These are phyloP conservation scores for Davidsoniella australis DNA, from an alignment of 2,329 filamentous ascomycete species.

Conservation along the genomic window DNA sequence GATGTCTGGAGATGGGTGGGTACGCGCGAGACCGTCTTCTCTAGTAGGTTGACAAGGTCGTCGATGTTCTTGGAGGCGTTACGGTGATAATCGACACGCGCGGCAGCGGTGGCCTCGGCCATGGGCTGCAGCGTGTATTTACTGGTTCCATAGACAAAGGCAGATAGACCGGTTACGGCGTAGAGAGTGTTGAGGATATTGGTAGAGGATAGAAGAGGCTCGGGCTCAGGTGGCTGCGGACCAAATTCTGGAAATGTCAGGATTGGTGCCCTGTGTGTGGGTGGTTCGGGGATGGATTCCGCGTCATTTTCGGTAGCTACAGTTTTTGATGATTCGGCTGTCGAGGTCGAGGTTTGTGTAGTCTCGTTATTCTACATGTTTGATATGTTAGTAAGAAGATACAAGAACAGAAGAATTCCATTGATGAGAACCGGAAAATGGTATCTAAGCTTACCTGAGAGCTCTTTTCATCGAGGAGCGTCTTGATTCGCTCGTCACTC, in stretches of 20 bases:
- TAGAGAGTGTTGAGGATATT: slow-evolving; percentile 43
- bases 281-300: background rate
- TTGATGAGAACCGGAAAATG: background rate
- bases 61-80: slow-evolving; percentile 30
- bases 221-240: slow-evolving; percentile 34
- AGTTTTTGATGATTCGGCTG: slow-evolving; percentile 8
- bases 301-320: background rate
- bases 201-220: slow-evolving; percentile 44
- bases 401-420: background rate
- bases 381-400: background rate
- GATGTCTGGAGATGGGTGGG: slow-evolving; percentile 21
- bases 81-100: slow-evolving; percentile 35
- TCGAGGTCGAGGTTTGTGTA: background rate
- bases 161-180: slow-evolving; percentile 38
- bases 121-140: slow-evolving; percentile 51
- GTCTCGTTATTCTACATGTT: background rate
- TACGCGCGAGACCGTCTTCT: slow-evolving; percentile 42
- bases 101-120: slow-evolving; percentile 33
- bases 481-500: slow-evolving; percentile 46
- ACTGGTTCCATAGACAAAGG: slow-evolving; percentile 52
- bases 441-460: background rate
- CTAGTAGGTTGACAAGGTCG: slow-evolving; percentile 32
- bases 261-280: slow-evolving; percentile 35
- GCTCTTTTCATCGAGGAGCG: slow-evolving; percentile 32
- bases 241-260: slow-evolving; percentile 58